Conservation (phyloP, 306 rosid species). For the Oxytropis ochrocephala region DNA sequence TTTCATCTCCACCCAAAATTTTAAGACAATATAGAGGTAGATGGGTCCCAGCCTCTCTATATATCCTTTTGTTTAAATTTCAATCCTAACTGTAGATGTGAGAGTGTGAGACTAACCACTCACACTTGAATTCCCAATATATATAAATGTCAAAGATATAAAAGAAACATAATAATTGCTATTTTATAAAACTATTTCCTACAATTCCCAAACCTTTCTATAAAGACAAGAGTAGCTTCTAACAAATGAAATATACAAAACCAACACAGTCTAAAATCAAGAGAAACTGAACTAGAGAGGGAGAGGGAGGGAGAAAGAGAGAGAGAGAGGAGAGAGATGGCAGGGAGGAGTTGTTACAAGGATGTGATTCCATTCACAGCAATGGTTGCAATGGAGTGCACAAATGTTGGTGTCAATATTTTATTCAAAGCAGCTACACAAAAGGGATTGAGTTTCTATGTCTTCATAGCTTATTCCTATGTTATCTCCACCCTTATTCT, state of each 20-base stretch:
- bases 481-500: constrained; percentile 35
- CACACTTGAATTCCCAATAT: too few relatives aligned
- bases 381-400: constrained; percentile 41
- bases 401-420: constrained; percentile 37
- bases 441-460: constrained; percentile 46
- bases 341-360: constrained; percentile 15
- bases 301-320: too few relatives aligned
- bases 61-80: too few relatives aligned
- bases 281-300: background rate
- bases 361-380: constrained; percentile 44
- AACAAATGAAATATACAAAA: background rate
- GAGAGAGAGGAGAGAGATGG: constrained; percentile 1
- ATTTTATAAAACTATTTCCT: background rate
- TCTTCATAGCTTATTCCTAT: constrained; percentile 43
- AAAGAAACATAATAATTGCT: background rate
- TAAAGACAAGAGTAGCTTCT: background rate
- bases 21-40: too few relatives aligned
- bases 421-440: constrained; percentile 52
- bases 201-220: background rate
- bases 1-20: too few relatives aligned
- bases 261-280: background rate
- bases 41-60: too few relatives aligned
- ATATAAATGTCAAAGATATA: background rate
- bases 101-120: too few relatives aligned
- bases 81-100: too few relatives aligned